phyloP scores from a whole-genome alignment of 78 protist species.

The Planoprotostelium fungivorum region DNA sequence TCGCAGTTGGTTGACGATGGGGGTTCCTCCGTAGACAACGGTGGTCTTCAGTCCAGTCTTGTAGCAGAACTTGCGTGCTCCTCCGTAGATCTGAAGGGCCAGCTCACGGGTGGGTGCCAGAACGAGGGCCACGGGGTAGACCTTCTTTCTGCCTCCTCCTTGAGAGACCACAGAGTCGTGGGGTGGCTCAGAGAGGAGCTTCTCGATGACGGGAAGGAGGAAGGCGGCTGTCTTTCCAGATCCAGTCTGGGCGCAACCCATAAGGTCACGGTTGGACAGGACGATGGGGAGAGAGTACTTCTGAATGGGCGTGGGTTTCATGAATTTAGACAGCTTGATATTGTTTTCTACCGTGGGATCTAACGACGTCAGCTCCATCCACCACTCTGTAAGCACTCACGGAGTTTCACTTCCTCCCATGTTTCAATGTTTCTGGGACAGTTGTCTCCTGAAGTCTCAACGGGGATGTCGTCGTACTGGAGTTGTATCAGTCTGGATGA shows the following conservation, averaged over 20 bases:
- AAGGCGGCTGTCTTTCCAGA: conserved; percentile 98
- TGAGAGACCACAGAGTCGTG: conserved; percentile 21
- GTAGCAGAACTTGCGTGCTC: conserved; percentile 85
- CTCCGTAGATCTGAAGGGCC: conserved; percentile 90
- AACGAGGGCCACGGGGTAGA: conserved; percentile 76
- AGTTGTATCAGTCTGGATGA: conserved; percentile 32
- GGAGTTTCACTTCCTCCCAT: background rate
- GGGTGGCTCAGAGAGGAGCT: conserved; percentile 49
- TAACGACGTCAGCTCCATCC: conserved; percentile 33
- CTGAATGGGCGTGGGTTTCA: conserved; percentile 97
- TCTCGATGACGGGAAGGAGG: conserved; percentile 76
- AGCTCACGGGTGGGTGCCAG: conserved; percentile 99
- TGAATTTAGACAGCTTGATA: conserved; percentile 60
- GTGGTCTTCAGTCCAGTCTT: conserved; percentile 67
- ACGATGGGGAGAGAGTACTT: conserved; percentile 88
- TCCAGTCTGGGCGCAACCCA: conserved; percentile 99
- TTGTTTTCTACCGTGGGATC: conserved; percentile 18
- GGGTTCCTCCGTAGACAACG: conserved; percentile 98
- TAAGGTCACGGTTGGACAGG: conserved; percentile 81
- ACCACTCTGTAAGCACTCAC: conserved; percentile 33
- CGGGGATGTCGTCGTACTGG: conserved; percentile 58
- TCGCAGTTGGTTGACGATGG: conserved; percentile 77
- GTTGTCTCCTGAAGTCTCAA: conserved; percentile 51
- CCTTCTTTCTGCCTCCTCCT: conserved; percentile 37
- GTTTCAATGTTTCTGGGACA: conserved; percentile 26